Evolutionary conservation across 78 protist species (phyloP).

Genomic region (Dictyostelium firmibasis): DNA sequence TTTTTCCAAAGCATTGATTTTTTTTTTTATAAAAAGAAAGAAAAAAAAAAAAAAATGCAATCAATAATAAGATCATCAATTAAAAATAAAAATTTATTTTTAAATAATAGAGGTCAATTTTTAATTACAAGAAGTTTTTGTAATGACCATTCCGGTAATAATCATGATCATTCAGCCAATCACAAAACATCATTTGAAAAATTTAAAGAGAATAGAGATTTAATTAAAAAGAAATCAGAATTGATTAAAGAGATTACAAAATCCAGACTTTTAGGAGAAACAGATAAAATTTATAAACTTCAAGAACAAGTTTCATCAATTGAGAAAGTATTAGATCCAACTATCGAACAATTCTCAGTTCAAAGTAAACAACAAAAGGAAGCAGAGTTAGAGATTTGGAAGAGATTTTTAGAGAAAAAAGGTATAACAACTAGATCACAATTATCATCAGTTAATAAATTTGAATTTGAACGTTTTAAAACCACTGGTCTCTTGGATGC

Average conservation of each 20-base stretch:
- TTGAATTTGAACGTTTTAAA: conserved; percentile 40
- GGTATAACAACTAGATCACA: background rate
- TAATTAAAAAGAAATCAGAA: background rate
- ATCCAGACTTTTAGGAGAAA: background rate
- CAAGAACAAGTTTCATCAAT: background rate
- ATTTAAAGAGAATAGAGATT: conserved; percentile 18
- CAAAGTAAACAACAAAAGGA: conserved; percentile 7
- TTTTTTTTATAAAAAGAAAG: background rate
- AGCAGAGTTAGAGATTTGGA: conserved; percentile 6
- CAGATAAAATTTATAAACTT: background rate
- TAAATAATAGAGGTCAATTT: background rate
- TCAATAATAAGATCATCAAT: conserved; percentile 16
- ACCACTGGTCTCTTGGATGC: background rate
- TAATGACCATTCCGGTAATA: background rate
- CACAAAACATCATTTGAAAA: conserved; percentile 4
- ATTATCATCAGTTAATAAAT: background rate
- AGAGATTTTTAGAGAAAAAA: background rate
- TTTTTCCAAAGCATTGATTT: background rate
- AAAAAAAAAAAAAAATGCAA: background rate
- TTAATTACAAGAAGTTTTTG: background rate
- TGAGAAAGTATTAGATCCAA: background rate
- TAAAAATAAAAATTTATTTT: background rate
- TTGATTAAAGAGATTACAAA: background rate
- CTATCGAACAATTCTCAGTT: background rate
- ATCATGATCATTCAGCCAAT: background rate